A percentile compares a stretch with the other conserved stretches of the same genome.
Conservation (phyloP, 1,284 basidiomycete species). For the Trichosporon sp. region DNA sequence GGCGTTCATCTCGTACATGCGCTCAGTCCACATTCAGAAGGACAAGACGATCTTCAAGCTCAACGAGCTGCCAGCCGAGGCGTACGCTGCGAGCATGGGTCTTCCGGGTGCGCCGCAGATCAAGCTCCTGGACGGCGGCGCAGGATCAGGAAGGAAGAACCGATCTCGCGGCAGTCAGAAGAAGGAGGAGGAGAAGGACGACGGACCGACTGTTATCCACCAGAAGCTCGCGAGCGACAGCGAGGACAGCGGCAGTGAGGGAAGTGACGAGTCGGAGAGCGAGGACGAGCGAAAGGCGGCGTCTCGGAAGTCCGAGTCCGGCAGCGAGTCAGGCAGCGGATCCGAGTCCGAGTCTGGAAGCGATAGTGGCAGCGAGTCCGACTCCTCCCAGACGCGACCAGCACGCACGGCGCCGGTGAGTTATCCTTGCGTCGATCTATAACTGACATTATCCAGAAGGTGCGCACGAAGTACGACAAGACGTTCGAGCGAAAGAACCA, state of each 20-base stretch:
- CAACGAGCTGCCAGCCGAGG: conserved; percentile 70
- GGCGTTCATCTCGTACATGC: conserved; percentile 95
- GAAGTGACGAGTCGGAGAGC: conserved; percentile 18
- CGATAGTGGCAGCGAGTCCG: conserved; percentile 3
- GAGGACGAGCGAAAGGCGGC: conserved; percentile 18
- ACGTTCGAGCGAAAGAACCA: conserved; percentile 98
- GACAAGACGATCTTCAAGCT: conserved; percentile 91
- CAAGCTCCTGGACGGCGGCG: conserved; percentile 59
- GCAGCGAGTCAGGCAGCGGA: conserved; percentile 1
- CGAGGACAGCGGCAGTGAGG: conserved; percentile 21
- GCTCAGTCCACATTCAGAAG: conserved; percentile 87
- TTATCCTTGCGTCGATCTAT: background rate
- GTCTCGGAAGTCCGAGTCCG: conserved; percentile 6
- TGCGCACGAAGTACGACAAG: conserved; percentile 92
- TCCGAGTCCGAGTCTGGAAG: background rate
- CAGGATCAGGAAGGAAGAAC: conserved; percentile 27
- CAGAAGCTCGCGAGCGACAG: conserved; percentile 20
- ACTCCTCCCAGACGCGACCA: background rate
- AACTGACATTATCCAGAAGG: conserved; percentile 30
- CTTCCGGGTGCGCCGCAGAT: conserved; percentile 93
- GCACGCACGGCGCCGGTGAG: background rate
- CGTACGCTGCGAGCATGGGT: conserved; percentile 83
- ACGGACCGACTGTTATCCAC: conserved; percentile 15
- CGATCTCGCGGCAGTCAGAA: conserved; percentile 24
- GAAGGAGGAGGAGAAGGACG: conserved; percentile 24